Evolutionary conservation across 345 rosid species (phyloP), one percentile per base, ranked within the genome.

Genomic region (Salix koriyanagi): DNA sequence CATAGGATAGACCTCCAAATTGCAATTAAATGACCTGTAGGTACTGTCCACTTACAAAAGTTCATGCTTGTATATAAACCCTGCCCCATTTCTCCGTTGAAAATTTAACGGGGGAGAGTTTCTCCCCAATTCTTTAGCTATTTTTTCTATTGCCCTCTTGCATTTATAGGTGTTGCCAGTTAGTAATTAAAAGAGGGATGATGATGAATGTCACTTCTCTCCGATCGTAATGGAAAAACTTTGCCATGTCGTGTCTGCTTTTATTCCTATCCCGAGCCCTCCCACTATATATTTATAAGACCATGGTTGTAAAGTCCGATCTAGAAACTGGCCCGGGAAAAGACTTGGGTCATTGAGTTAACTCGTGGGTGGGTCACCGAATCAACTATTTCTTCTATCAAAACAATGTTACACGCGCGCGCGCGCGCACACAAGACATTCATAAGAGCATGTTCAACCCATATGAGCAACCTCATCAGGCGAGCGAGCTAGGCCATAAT

Each of bases 191-290:
- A 1, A 18, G 78, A 68, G 77, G 74, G 74, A 77, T 70, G 26
- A 72, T 83, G 88, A 83, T 71, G 76, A 75, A 1, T 1, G 76
- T 25, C 41, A 6, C n/a, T 81, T 83, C 83, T 83, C 77, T 85
- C 70, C 82, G 85, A 69, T 44, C 80, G 65, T 69, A 86, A 79
- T 72, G 86, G 79, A 83, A 36, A 16, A 36, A 39, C 11, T 36
- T 72, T 77, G 83, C 83, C 83, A 65, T 83, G 83, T 74, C 79
- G 83, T 76, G 13, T 36, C 23, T 1, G 2, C 19, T 39, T 62
- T 44, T 9, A 41, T 5, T 21, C 23, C 21, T 50, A n/a, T 32
- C 74, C 81, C 30, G 84, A 80, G 81, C 77, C 72, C 76, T 69
- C 67, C 28, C 19, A 48, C 10, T 28, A 28, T 15, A 8, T 39